These are phyloP conservation scores for Metschnikowia henanensis DNA, from an alignment of 805 yeast genomes.

Conservation along the genomic window DNA sequence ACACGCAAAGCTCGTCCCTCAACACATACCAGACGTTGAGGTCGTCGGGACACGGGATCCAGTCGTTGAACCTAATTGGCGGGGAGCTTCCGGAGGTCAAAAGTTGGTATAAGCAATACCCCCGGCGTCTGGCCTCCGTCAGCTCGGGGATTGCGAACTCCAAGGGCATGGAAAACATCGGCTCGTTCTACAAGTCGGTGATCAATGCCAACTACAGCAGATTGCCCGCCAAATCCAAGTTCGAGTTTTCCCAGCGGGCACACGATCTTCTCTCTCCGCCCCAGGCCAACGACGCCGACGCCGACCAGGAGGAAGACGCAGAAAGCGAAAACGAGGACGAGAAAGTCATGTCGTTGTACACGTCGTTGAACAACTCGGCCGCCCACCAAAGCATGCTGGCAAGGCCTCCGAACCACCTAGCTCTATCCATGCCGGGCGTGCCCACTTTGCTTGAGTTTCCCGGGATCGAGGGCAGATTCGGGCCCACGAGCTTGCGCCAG, in stretches of 20 bases:
- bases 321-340: conserved; percentile 59
- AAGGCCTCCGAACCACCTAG: conserved; percentile 12
- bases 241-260: conserved; percentile 9
- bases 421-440: conserved; percentile 24
- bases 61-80: conserved; percentile 1
- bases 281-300: conserved; percentile 8
- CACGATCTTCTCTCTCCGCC: conserved; percentile 1
- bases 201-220: conserved; percentile 16
- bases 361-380: conserved; percentile 44
- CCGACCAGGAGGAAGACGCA: conserved; percentile 18
- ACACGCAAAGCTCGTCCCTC: conserved; percentile 7
- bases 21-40: conserved; percentile 6
- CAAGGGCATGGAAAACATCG: conserved; percentile 28
- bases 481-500: conserved; percentile 24
- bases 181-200: conserved; percentile 25
- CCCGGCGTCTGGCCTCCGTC: conserved; percentile 20
- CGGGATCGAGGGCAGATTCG: conserved; percentile 32
- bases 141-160: conserved; percentile 14
- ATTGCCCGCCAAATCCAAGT: conserved; percentile 7
- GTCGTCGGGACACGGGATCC: conserved; percentile 9
- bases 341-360: conserved; percentile 65
- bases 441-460: conserved; percentile 47
- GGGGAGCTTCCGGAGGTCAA: conserved; percentile 4
- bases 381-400: conserved; percentile 10
- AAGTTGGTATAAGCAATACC: conserved; percentile 31